Percentiles rank a stretch among this genome's conserved stretches.
Evolutionary conservation across 2,329 filamentous ascomycete genomes (phyloP).

Genomic region (Pestalotiopsis sp.): DNA sequence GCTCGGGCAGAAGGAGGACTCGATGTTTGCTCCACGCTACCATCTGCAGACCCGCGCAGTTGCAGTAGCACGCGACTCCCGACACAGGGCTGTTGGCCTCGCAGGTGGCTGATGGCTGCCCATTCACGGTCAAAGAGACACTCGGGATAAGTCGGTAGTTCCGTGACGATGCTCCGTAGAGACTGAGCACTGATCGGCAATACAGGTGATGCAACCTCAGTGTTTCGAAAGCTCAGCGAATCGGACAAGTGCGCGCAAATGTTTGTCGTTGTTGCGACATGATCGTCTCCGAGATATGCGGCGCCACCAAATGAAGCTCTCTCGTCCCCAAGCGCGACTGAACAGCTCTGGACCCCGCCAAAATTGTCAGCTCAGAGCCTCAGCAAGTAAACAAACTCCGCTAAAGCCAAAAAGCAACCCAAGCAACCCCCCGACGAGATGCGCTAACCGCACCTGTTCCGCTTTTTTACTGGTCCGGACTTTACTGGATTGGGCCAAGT

Average conservation of each 20-base stretch:
- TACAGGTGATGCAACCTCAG: background rate
- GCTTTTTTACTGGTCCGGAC: background rate
- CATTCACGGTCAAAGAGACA: background rate
- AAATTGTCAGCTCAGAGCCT: background rate
- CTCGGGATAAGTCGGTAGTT: background rate
- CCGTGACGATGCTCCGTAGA: background rate
- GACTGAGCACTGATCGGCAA: background rate
- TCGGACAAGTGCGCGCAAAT: background rate
- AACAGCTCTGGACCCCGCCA: background rate
- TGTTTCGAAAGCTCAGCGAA: background rate
- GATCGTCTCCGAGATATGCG: background rate
- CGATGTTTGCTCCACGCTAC: background rate
- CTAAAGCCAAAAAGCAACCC: background rate
- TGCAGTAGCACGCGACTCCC: background rate
- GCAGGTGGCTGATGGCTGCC: background rate
- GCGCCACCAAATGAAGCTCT: background rate
- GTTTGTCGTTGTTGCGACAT: background rate
- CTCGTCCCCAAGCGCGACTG: background rate
- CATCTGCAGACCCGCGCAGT: background rate
- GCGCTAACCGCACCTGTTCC: background rate
- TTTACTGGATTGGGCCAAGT: background rate
- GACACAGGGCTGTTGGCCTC: background rate
- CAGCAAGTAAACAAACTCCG: background rate
- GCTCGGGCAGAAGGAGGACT: background rate
- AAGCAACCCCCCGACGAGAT: background rate